phyloP scores from a whole-genome alignment of 768 basidiomycete species.

The Pulveroboletus sp. region DNA sequence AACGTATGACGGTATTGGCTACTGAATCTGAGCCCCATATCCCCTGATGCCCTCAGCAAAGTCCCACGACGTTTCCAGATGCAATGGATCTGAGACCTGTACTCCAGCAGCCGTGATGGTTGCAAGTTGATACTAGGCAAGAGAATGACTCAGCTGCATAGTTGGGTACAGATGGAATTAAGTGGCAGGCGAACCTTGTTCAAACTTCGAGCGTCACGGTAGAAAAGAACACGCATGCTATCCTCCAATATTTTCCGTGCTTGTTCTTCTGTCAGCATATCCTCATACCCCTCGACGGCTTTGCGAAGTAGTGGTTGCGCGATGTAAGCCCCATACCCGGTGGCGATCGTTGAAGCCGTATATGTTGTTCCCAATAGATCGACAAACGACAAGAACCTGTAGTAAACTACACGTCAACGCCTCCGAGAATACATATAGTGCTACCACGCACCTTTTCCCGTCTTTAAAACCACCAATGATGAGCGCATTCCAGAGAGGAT shows the following conservation, averaged over 20 bases:
- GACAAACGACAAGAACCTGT: constrained; percentile 88
- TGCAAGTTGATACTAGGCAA: constrained; percentile 86
- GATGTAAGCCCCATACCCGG: constrained; percentile 90
- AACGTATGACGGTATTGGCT: constrained; percentile 10
- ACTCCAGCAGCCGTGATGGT: constrained; percentile 76
- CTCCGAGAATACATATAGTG: background rate
- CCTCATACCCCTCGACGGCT: constrained; percentile 80
- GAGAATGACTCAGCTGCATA: background rate
- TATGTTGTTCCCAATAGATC: constrained; percentile 98
- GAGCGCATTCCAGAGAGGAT: constrained; percentile 94
- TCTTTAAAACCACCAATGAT: constrained; percentile 90
- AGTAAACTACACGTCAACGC: background rate
- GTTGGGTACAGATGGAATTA: background rate
- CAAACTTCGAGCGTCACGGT: constrained; percentile 91
- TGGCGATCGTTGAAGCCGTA: constrained; percentile 86
- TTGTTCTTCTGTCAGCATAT: constrained; percentile 70
- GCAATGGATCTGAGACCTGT: constrained; percentile 71
- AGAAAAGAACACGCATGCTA: constrained; percentile 91
- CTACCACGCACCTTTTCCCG: constrained; percentile 59
- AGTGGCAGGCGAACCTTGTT: constrained; percentile 66
- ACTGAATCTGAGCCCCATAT: constrained; percentile 90
- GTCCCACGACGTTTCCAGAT: constrained; percentile 76
- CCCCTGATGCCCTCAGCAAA: constrained; percentile 92
- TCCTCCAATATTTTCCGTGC: constrained; percentile 75
- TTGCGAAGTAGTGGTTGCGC: constrained; percentile 90